A percentile compares a stretch with the other conserved stretches of the same genome.
phyloP scores from a whole-genome alignment of 1,284 basidiomycete genomes.

The Boletus semigastroideus region DNA sequence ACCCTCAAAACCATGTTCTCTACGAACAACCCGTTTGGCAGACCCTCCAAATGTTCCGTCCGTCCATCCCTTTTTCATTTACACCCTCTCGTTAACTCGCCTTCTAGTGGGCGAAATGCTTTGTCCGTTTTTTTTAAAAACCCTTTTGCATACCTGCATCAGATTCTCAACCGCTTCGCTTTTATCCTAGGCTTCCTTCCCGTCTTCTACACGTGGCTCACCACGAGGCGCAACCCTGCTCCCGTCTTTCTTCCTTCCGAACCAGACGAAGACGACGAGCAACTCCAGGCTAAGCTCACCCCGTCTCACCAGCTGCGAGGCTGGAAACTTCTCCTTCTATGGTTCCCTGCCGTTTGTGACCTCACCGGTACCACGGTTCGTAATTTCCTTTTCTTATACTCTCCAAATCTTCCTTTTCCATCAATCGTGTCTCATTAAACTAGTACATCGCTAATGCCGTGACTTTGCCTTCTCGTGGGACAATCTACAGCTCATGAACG shows the following conservation, averaged over 20 bases:
- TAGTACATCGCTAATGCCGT: conserved; percentile 23
- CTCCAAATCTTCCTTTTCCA: conserved; percentile 9
- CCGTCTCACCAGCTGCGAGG: conserved; percentile 53
- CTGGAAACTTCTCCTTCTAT: conserved; percentile 73
- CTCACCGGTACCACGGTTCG: conserved; percentile 84
- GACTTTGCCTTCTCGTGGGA: conserved; percentile 12
- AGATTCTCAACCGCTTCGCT: conserved; percentile 28
- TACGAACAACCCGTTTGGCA: conserved; percentile 95
- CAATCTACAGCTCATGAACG: conserved; percentile 79
- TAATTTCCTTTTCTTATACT: conserved; percentile 18
- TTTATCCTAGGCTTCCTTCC: conserved; percentile 72
- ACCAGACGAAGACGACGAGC: conserved; percentile 44
- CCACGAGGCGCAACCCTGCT: conserved; percentile 44
- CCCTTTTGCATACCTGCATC: conserved; percentile 16
- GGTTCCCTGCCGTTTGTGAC: conserved; percentile 88
- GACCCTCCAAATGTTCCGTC: conserved; percentile 90
- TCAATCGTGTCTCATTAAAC: conserved; percentile 5
- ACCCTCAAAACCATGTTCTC: conserved; percentile 57
- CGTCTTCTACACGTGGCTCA: conserved; percentile 68
- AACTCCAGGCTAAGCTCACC: conserved; percentile 39
- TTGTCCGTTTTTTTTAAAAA: conserved; percentile 57
- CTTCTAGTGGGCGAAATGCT: conserved; percentile 85
- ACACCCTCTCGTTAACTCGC: conserved; percentile 32
- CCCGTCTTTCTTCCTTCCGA: conserved; percentile 59
- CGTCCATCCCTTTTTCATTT: conserved; percentile 37